Base-by-base conservation (phyloP, 768 basidiomycete genomes). In the Pulveroboletus sp. region DNA sequence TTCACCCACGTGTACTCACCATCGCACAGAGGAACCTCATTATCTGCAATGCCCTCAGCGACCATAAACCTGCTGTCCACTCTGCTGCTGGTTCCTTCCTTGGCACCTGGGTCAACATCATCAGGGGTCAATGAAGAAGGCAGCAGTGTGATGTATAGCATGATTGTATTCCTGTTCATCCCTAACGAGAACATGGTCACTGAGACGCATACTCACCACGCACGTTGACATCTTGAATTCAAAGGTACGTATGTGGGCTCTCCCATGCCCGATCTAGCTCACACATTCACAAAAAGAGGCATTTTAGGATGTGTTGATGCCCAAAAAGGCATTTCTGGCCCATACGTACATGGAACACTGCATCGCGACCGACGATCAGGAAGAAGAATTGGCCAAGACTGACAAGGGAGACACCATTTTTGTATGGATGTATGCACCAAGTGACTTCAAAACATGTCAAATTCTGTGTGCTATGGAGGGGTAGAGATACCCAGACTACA, bases 331-430 rank as follows among this genome's bases (percentile, higher is more conserved):
- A 0, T 89, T 94, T 62, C 77, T 97, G 16, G 86, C 81, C 0
- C 83, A 93, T 6, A 86, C 89, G 10, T 94, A 86, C 63, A 81
- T 87, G 4, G 84, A 92, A 27, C 80, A 89, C 62, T 93, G 90
- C 58, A 74, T 77, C 13, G 71, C 70, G 16, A 80, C 72, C 1
- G 76, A 83, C 38, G 79, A 89, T 43, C 76, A n/a, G n/a, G n/a
- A n/a, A n/a, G n/a, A 56, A 41, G 42, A 44, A 41, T 24, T 12
- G 27, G 13, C 47, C 51, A 6, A 50, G 1, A 26, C 43, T 24
- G 12, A 20, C 7, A 12, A 50, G 36, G 31, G 46, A 36, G 1
- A 17, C n/a, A 7, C 26, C 11, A n/a, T 46, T 35, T 55, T n/a
- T n/a, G n/a, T n/a, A n/a, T n/a, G n/a, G n/a, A n/a, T n/a, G n/a